Evolutionary conservation across 2,329 filamentous ascomycete genomes (phyloP).

Genomic region (Elsinoe arachidis): DNA sequence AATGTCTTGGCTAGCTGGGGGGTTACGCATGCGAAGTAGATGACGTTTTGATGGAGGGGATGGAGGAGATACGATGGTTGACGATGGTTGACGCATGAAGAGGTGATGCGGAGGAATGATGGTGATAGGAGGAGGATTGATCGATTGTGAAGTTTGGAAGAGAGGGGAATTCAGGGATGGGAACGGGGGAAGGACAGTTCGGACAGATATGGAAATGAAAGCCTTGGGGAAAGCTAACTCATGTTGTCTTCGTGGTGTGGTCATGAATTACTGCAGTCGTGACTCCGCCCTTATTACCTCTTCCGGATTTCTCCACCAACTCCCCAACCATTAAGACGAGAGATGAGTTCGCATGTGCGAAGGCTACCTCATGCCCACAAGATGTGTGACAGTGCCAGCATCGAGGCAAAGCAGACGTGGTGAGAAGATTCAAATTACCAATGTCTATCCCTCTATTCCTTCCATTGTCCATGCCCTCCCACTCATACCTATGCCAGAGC

Average conservation of each 20-base stretch:
- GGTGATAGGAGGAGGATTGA: not conserved
- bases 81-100: not conserved
- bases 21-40: conserved; percentile 54
- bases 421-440: too few species aligned
- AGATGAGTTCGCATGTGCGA: too few species aligned
- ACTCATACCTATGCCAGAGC: not conserved
- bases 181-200: not conserved
- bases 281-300: too few species aligned
- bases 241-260: not conserved
- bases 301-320: too few species aligned
- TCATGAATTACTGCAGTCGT: not conserved
- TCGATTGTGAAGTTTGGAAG: not conserved
- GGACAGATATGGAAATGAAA: not conserved
- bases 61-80: not conserved
- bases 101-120: not conserved
- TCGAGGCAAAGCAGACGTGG: too few species aligned
- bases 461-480: not conserved
- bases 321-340: too few species aligned
- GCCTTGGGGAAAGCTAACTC: not conserved
- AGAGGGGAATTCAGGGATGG: not conserved
- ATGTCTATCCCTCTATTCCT: not conserved
- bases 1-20: conserved; percentile 68
- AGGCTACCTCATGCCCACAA: too few species aligned
- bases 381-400: too few species aligned
- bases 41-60: not conserved